phyloP scores from a whole-genome alignment of 2,329 filamentous ascomycete genomes.

The Fusarium chuoi region DNA sequence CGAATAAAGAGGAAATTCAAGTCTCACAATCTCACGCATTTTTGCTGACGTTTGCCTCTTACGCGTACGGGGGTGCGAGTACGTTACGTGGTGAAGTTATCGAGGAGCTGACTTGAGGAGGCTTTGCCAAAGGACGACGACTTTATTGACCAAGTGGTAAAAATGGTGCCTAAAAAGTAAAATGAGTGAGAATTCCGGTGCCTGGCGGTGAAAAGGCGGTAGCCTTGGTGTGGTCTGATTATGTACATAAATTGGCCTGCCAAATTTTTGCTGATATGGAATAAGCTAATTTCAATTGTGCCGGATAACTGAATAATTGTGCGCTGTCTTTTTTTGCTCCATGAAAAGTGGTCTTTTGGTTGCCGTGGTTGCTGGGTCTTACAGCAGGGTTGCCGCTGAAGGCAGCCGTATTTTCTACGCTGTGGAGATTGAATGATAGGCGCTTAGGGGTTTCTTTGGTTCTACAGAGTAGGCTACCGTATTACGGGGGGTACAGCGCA shows the following conservation, averaged over 20 bases:
- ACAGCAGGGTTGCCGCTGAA: conserved; percentile 3
- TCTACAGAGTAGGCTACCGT: conserved; percentile 6
- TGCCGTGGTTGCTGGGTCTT: conserved; percentile 20
- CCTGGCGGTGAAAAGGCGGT: conserved; percentile 30
- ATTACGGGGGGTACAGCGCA: neutral
- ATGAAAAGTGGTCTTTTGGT: neutral
- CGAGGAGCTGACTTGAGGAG: conserved; percentile 5
- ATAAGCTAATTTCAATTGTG: conserved; percentile 10
- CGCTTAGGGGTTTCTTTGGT: neutral
- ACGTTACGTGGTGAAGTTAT: neutral
- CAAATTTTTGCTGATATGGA: conserved; percentile 7
- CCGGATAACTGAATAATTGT: conserved; percentile 26
- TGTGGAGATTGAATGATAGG: neutral
- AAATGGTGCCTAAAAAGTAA: conserved; percentile 34
- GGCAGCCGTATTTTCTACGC: neutral
- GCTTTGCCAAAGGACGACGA: neutral
- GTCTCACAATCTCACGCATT: conserved; percentile 70
- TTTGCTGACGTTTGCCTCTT: conserved; percentile 39
- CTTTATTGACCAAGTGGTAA: conserved; percentile 3
- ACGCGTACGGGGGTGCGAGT: neutral
- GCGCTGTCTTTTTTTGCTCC: neutral
- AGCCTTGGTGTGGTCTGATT: conserved; percentile 31
- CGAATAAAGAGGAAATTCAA: neutral
- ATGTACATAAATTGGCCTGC: conserved; percentile 14
- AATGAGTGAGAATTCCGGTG: conserved; percentile 34